Evolutionary conservation across 768 basidiomycete genomes (phyloP).

Genomic region (Tricholoma sp.): DNA sequence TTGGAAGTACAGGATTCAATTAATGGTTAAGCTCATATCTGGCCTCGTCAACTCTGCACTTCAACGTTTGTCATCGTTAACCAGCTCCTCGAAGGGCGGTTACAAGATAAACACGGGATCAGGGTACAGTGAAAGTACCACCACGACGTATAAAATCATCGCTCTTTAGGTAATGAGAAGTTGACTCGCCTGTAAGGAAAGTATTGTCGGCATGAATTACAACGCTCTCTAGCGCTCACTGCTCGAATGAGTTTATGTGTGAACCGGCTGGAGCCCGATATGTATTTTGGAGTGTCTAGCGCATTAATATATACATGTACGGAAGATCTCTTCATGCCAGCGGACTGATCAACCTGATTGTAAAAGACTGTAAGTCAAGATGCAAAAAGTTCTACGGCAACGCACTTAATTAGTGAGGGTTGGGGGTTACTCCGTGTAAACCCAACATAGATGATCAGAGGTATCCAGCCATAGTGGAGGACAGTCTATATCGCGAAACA

Average conservation of each 20-base stretch:
- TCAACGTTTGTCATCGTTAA: conserved; percentile 31
- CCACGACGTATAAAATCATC: conserved; percentile 68
- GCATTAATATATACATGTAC: conserved; percentile 24
- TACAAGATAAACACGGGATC: conserved; percentile 36
- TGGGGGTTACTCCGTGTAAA: conserved; percentile 91
- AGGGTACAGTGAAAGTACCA: conserved; percentile 41
- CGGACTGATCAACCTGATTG: conserved; percentile 81
- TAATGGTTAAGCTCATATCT: conserved; percentile 64
- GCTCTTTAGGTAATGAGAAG: conserved; percentile 11
- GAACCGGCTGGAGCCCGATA: conserved; percentile 2
- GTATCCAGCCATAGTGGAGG: conserved; percentile 94
- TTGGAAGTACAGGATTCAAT: not conserved
- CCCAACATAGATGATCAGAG: conserved; percentile 92
- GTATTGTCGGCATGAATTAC: not conserved
- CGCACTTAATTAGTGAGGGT: conserved; percentile 92
- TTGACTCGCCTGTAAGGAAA: conserved; percentile 12
- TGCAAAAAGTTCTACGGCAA: conserved; percentile 13
- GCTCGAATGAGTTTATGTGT: not conserved
- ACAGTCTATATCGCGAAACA: conserved; percentile 53
- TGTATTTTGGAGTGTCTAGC: conserved; percentile 16
- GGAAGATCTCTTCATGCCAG: conserved; percentile 60
- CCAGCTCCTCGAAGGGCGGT: conserved; percentile 40
- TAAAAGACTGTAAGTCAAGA: conserved; percentile 8
- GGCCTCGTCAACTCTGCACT: conserved; percentile 76
- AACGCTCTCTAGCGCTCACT: not conserved